Evolutionary conservation across 176 grass and related monocot genomes (phyloP).

Genomic region (Carex scoparia): DNA sequence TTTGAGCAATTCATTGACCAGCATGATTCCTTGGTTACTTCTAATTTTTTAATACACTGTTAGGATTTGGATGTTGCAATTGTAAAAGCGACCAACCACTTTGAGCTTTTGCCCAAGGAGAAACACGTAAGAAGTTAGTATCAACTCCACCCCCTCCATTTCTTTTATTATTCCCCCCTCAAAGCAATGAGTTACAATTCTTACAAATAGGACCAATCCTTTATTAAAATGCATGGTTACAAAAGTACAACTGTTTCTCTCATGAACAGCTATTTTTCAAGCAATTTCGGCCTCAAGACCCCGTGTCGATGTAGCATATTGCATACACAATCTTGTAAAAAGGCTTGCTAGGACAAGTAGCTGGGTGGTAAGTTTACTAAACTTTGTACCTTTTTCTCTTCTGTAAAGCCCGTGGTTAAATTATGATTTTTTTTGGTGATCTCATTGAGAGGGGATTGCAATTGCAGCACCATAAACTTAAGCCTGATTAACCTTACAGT

Average conservation of each 20-base stretch:
- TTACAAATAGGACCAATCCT: background rate
- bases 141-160: background rate
- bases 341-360: constrained; percentile 89
- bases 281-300: constrained; percentile 70
- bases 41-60: constrained; percentile 3
- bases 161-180: background rate
- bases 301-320: constrained; percentile 80
- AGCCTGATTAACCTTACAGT: background rate
- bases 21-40: background rate
- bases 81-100: constrained; percentile 92
- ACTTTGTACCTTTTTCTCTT: background rate
- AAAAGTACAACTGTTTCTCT: background rate
- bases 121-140: constrained; percentile 77
- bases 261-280: constrained; percentile 62
- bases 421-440: background rate
- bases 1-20: background rate
- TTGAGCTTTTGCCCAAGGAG: constrained; percentile 69
- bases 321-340: constrained; percentile 87
- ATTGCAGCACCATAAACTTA: background rate
- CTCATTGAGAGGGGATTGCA: background rate
- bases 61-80: constrained; percentile 86
- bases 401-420: background rate
- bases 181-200: background rate
- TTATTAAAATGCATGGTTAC: background rate
- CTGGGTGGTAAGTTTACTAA: constrained; percentile 59